Base-by-base conservation (phyloP, 768 basidiomycete species). In the Ephemerocybe angulata region DNA sequence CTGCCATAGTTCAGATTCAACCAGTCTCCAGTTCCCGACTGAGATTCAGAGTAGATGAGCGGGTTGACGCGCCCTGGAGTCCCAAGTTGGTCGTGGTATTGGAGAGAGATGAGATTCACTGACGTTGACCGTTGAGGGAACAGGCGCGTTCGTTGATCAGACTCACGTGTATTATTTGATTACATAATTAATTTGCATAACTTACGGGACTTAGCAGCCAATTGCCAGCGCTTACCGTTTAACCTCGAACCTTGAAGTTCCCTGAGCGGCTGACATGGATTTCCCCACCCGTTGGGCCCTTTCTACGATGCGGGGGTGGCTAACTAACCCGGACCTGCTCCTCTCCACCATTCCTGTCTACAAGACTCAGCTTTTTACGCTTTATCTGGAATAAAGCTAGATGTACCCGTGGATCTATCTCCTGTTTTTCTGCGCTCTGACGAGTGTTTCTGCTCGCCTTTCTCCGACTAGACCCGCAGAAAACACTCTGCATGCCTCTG, bases 401-500 rank as follows among this genome's bases (percentile, higher is more conserved):
- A 48, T 48, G 46, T 25, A 19, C 25, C 31, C 21, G 8, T 50
- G 11, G 7, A 8, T 13, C 19, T 50, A 8, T 15, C 2, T 19
- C 4, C 29, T 28, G 11, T 30, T 35, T 33, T 11, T 33, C 21
- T 35, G n/a, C 22, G 27, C 7, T 15, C 33, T 22, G 11, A 1
- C n/a, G 3, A n/a, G 15, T 31, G 30, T 30, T n/a, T 33, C 15
- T 15, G 37, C 37, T 5, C 48, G 55, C 6, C 63, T 85, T 24
- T 84, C 80, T 56, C 78, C 81, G 1, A 84, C 79, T 0, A 63
- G 72, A 15, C 85, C 84, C 3, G 56, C 77, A 15, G 67, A 76
- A 29, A 68, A 63, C 19, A 80, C 82, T 0, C 70, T 75, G 2
- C 76, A 76, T 57, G 62, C 63, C 28, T 72, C 78, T 31, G 83